Percentiles rank a stretch among this genome's conserved stretches.
Evolutionary conservation across 2,329 filamentous ascomycete species (phyloP).

Genomic region (Herpotrichia juniperi): DNA sequence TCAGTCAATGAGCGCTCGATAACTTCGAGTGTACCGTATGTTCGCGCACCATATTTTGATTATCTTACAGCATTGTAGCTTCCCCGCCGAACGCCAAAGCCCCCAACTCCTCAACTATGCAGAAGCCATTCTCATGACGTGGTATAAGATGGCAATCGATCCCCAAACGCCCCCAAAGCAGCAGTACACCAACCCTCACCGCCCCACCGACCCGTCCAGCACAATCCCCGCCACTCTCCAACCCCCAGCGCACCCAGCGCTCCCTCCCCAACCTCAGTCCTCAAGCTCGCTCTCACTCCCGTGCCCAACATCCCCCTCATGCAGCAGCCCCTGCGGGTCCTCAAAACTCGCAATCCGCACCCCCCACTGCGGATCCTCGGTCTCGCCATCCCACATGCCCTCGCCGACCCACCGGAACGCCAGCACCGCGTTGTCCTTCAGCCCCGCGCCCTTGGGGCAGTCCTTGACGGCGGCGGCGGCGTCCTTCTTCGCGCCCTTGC

Average conservation of each 20-base stretch:
- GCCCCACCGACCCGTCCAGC: too few relatives aligned
- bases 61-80: too few relatives aligned
- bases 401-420: constrained; percentile 44
- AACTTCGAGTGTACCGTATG: too few relatives aligned
- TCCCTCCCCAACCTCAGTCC: constrained; percentile 20
- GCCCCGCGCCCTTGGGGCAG: constrained; percentile 42
- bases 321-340: constrained; percentile 42
- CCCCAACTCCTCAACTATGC: too few relatives aligned
- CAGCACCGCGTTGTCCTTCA: constrained; percentile 43
- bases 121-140: too few relatives aligned
- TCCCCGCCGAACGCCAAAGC: too few relatives aligned
- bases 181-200: too few relatives aligned
- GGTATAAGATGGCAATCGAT: too few relatives aligned
- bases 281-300: constrained; percentile 36
- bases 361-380: constrained; percentile 34
- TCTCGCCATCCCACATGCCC: constrained; percentile 21
- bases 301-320: constrained; percentile 39
- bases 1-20: too few relatives aligned
- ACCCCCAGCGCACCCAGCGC: not conserved
- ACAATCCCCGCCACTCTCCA: too few relatives aligned
- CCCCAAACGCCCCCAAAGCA: too few relatives aligned
- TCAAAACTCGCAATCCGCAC: constrained; percentile 44
- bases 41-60: too few relatives aligned
- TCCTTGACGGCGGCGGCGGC: constrained; percentile 18
- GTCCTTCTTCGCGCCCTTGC: constrained; percentile 9